Percentiles rank a stretch among this genome's conserved stretches.
phyloP scores from a whole-genome alignment of 129 eudicot genomes.

The Deinandra increscens region DNA sequence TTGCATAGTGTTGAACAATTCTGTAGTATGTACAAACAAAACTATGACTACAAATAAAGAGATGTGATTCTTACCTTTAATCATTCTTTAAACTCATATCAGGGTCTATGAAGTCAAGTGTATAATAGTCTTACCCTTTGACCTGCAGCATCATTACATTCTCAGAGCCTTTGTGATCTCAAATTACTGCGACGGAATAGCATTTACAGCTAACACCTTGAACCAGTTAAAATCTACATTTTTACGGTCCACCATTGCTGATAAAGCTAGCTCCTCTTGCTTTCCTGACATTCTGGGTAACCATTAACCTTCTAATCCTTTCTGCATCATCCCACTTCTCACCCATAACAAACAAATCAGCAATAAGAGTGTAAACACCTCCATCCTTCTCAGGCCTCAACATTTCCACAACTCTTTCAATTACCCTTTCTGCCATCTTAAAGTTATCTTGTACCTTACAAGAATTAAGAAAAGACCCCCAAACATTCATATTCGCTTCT shows the following conservation, averaged over 20 bases:
- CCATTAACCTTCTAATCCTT: conserved; percentile 47
- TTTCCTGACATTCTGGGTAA: conserved; percentile 47
- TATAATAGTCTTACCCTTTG: too few relatives aligned
- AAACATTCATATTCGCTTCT: conserved; percentile 58
- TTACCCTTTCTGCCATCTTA: conserved; percentile 61
- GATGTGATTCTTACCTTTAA: too few relatives aligned
- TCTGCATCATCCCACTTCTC: conserved; percentile 62
- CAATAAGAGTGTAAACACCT: conserved; percentile 52
- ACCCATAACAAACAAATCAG: conserved; percentile 56
- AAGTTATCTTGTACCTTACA: conserved; percentile 62
- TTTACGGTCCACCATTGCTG: not conserved
- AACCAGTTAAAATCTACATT: not conserved
- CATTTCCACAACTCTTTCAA: conserved; percentile 38
- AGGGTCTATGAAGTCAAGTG: too few relatives aligned
- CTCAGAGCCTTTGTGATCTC: too few relatives aligned
- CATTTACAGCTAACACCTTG: too few relatives aligned
- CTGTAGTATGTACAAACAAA: too few relatives aligned
- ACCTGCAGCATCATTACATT: too few relatives aligned
- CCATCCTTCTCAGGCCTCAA: conserved; percentile 58
- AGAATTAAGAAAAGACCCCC: conserved; percentile 58
- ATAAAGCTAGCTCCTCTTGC: conserved; percentile 59
- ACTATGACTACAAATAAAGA: too few relatives aligned
- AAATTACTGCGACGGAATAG: too few relatives aligned
- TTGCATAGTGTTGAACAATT: too few relatives aligned
- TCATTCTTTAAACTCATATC: too few relatives aligned